Evolutionary conservation across 306 rosid genomes (phyloP), one percentile per base, ranked within the genome.

Genomic region (Malus asiatica): DNA sequence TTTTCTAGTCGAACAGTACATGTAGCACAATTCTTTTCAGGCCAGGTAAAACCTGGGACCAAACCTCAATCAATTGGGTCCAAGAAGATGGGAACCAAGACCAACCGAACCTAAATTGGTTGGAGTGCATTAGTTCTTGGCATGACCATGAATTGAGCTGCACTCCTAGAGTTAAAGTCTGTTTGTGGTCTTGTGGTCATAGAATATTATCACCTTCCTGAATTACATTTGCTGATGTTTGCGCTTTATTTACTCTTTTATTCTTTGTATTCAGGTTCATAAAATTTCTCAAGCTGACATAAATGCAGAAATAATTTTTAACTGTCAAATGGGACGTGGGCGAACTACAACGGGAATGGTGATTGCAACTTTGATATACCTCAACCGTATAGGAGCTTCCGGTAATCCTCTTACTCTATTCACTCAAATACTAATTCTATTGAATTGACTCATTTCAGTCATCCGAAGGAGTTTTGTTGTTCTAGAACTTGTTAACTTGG

Each of bases 301-400:
- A 77, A 89, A 86, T 57, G 88, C 93, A 53, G 89, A 89, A 78
- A 85, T 93, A 77, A 90, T 93, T 77, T 93, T 93, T 82, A 93
- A 93, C 83, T 93, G 98, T 84, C 98, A 93, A 93, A 93, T 93
- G 98, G 98, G 98, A 68, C 98, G 98, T 66, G 98, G 98, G 61
- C 79, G 98, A 68, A 90, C 96, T 76, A 93, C 98, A 62, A 93
- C 98, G 20, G 98, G 98, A 82, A 93, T 93, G 98, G 98, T 93
- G 82, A 87, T 93, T 78, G 93, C 98, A 71, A 93, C 98, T 85
- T 82, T 93, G 88, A 80, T 89, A 66, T 90, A 93, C 86, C 86
- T 93, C 80, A 90, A 93, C 75, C 88, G 93, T 46, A 89, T 89
- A 77, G 96, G 98, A 66, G 87, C 92, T 61, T 93, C 94, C 33